Evolutionary conservation across 768 basidiomycete species (phyloP).

Genomic region (Pleurotus pulmonarius): DNA sequence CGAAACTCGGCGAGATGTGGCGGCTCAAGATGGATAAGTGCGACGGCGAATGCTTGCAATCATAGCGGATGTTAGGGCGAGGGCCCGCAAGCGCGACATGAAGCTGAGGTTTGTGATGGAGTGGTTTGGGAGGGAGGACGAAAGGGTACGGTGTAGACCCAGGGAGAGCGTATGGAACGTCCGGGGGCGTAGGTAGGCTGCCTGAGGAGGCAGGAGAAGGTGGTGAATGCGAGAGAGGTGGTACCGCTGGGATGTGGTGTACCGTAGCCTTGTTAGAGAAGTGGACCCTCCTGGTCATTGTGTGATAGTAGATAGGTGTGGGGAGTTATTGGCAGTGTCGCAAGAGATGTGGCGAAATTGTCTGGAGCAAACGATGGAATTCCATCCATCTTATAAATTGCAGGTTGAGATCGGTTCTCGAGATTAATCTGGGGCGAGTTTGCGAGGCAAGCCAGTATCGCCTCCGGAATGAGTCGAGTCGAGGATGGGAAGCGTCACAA

Average conservation of each 20-base stretch:
- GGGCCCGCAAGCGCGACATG: not conserved
- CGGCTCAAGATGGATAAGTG: not conserved
- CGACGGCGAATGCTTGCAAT: not conserved
- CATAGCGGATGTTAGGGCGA: not conserved
- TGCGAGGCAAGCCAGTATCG: conserved; percentile 1
- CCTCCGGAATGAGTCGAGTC: not conserved
- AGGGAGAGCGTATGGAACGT: not conserved
- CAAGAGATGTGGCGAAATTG: not conserved
- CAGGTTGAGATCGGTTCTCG: not conserved
- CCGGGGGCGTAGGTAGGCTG: not conserved
- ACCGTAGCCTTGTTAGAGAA: not conserved
- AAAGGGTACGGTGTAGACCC: not conserved
- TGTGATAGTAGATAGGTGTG: not conserved
- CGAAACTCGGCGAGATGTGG: not conserved
- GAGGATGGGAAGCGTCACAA: not conserved
- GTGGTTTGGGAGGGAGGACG: not conserved
- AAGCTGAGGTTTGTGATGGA: not conserved
- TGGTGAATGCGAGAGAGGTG: not conserved
- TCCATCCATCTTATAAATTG: not conserved
- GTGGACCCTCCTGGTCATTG: not conserved
- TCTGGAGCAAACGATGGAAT: not conserved
- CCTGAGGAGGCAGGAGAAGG: not conserved
- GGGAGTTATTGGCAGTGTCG: not conserved
- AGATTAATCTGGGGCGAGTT: not conserved
- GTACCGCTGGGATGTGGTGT: not conserved